Base-by-base conservation (phyloP, 2,329 filamentous ascomycete species). In the Volutella citrinella region DNA sequence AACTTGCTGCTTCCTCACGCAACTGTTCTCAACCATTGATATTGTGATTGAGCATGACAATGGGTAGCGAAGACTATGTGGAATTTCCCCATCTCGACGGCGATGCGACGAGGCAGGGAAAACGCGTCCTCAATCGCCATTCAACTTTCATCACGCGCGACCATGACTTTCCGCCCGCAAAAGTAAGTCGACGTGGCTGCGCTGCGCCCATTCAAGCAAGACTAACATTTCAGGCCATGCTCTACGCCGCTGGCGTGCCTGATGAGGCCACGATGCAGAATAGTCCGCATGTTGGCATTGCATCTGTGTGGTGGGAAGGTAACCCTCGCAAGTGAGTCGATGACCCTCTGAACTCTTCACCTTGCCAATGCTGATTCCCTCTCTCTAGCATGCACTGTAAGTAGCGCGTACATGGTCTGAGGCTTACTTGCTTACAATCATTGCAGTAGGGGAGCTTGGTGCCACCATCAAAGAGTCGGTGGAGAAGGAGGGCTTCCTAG, bases 361-460 rank as follows among this genome's bases (percentile, higher is more conserved):
- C 9, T n/a, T n/a, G n/a, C n/a, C n/a, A n/a, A n/a, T n/a, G n/a
- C n/a, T n/a, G n/a, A n/a, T n/a, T n/a, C n/a, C n/a, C n/a, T n/a
- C n/a, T 17, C 7, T 21, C 11, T 18, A 36, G 33, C n/a, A 36
- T 36, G 27, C 27, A 36, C 12, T 20, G 33, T 30, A 30, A 5
- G 27, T 36, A 3, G 5, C 14, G 4, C 17, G 28, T n/a, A n/a
- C n/a, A n/a, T n/a, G n/a, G n/a, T 9, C 15, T 18, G 9, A 10
- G 28, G 26, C 19, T 17, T 12, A 25, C 19, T 18, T 26, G 33
- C 48, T 52, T 32, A 55, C 40, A 46, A 21, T 15, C 10, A 22
- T 6, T 6, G n/a, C 17, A 31, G 27, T 36, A 15, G 16, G 21
- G n/a, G 29, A 37, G 5, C 9, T 37, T 5, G 34, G 16, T 8